Percentiles rank a stretch among this genome's conserved stretches.
Conservation (phyloP, 345 rosid genomes). For the Eucalyptus marginata region DNA sequence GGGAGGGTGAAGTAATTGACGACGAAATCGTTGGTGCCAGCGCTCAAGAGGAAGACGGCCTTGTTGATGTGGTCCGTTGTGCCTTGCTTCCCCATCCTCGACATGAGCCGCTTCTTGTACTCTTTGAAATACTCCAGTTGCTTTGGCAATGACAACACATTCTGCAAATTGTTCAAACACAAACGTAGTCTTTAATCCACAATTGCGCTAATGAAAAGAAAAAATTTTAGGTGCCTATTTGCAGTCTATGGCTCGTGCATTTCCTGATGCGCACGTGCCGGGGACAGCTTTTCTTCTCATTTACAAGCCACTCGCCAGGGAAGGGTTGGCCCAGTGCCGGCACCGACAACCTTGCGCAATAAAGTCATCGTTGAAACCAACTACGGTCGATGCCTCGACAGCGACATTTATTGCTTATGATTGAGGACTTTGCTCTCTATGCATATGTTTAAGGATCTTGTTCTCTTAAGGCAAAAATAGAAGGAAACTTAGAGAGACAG, state of each 20-base stretch:
- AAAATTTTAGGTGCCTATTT: not conserved
- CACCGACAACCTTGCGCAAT: not conserved
- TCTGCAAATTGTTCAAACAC: slow-evolving; percentile 7
- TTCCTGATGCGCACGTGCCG: not conserved
- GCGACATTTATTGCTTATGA: not conserved
- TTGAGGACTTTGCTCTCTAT: not conserved
- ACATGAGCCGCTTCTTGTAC: slow-evolving; percentile 28
- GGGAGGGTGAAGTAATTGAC: slow-evolving; percentile 49
- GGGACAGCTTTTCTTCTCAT: not conserved
- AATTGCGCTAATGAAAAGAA: no score
- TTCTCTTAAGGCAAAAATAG: not conserved
- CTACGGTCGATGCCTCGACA: not conserved
- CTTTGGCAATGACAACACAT: slow-evolving; percentile 18
- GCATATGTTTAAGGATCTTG: not conserved
- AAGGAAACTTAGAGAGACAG: not conserved
- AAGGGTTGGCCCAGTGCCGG: not conserved
- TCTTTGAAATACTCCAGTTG: slow-evolving; percentile 47
- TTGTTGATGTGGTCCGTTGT: slow-evolving; percentile 15
- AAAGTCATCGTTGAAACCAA: not conserved
- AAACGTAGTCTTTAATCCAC: not conserved
- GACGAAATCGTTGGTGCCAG: slow-evolving; percentile 54
- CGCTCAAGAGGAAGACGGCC: slow-evolving; percentile 23
- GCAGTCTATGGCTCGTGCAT: not conserved
- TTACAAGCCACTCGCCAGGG: not conserved
- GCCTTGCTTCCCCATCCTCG: slow-evolving; percentile 19